phyloP scores from a whole-genome alignment of 148 eudicot genomes.

The Vaccinium macrocarpon region DNA sequence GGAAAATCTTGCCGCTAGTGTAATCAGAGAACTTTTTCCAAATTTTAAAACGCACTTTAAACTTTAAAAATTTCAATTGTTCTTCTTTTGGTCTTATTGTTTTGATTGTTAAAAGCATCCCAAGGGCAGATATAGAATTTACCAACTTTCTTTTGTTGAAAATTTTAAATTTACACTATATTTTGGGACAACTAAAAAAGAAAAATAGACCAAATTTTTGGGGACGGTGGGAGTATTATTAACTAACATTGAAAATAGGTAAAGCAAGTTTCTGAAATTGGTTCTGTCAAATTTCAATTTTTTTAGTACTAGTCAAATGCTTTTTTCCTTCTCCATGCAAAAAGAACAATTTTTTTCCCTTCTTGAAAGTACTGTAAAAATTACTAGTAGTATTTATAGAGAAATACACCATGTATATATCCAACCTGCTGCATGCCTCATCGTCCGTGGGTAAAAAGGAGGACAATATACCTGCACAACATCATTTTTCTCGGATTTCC shows the following conservation, averaged over 20 bases:
- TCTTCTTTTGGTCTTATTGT: too few species aligned
- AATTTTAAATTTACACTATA: too few species aligned
- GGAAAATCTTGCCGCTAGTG: too few species aligned
- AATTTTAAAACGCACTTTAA: too few species aligned
- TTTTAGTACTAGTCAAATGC: not conserved
- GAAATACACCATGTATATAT: not conserved
- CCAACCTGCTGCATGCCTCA: not conserved
- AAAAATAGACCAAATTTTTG: too few species aligned
- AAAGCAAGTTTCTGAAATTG: not conserved
- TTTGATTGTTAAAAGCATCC: too few species aligned
- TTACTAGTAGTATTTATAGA: not conserved
- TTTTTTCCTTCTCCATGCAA: not conserved
- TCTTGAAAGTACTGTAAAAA: not conserved
- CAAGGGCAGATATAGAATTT: too few species aligned
- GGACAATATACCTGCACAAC: not conserved
- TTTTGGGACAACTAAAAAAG: too few species aligned
- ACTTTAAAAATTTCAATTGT: too few species aligned
- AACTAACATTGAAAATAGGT: not conserved
- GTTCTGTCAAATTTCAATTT: not conserved
- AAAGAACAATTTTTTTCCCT: not conserved
- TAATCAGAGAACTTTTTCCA: too few species aligned
- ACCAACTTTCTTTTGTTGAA: too few species aligned
- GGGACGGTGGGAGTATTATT: too few species aligned
- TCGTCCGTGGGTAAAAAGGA: not conserved
- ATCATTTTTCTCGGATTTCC: constrained; percentile 7